These are phyloP conservation scores for Heimioporus punctisporus DNA, from an alignment of 1,284 basidiomycete species.

Conservation along the genomic window DNA sequence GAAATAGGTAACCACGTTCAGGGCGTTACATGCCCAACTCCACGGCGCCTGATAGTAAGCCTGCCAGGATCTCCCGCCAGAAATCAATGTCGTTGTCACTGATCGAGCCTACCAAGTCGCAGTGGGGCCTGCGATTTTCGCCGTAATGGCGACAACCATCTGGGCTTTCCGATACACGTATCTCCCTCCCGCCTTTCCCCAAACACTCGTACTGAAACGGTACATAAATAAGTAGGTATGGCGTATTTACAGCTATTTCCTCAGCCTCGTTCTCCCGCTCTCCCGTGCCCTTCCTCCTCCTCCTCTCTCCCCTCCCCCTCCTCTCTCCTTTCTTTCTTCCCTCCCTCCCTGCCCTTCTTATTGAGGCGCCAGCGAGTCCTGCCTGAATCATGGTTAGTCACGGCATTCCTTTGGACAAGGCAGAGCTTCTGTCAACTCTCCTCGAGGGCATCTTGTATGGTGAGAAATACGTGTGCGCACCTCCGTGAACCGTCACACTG, in stretches of 20 bases:
- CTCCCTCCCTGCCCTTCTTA: not conserved
- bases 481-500: not conserved
- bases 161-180: not conserved
- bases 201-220: not conserved
- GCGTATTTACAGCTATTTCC: not conserved
- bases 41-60: not conserved
- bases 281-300: not conserved
- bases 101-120: not conserved
- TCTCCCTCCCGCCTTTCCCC: not conserved
- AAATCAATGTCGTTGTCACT: not conserved
- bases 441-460: conserved; percentile 6
- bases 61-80: not conserved
- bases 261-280: not conserved
- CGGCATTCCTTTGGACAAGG: conserved; percentile 1
- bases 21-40: too few relatives aligned
- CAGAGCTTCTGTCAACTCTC: conserved; percentile 4
- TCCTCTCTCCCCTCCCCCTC: not conserved
- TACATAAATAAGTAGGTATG: not conserved
- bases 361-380: not conserved
- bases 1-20: not conserved
- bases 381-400: not conserved
- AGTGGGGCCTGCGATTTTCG: not conserved
- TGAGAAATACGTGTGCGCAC: not conserved
- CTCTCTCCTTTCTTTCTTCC: not conserved
- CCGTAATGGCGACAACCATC: not conserved